Evolutionary conservation across 1,284 basidiomycete genomes (phyloP), one percentile per base, ranked within the genome.

Genomic region (Heterobasidion irregulare): DNA sequence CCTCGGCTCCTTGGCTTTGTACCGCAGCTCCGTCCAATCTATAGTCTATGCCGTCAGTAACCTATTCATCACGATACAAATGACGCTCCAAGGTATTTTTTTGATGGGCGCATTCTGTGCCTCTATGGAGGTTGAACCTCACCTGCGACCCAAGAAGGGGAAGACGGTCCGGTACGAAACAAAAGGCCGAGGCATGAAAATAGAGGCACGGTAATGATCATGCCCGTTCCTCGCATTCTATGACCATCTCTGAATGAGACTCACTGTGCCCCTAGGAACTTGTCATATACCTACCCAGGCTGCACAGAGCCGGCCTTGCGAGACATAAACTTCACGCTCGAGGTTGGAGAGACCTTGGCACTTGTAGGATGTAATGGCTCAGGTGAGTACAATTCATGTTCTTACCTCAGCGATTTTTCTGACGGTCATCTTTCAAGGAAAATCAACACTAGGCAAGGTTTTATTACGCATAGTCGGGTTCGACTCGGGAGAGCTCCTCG

Each of bases 351-450:
- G 70, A 84, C 77, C 26, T 77, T 93, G 50, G 91, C 91, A 8
- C 83, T 94, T 57, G 91, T 94, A 32, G 90, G 90, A 12, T 84
- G 82, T 65, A 89, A 89, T 68, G 86, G 87, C 58, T 89, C 86
- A 62, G 86, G 86, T 81, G 67, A 65, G 77, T 68, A 8, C 16
- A 50, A 47, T 57, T 58, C 19, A 44, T 32, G 13, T 6, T 8
- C 19, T 44, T 19, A 46, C 15, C 5, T 32, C 50, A 36, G 50
- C 33, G 50, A 51, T 45, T 43, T 46, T 53, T 53, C 56, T 63
- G 54, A 48, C 59, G 41, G 56, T 56, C 55, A n/a, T 52, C 43
- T 56, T 13, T 7, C 36, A 59, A 86, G 87, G 87, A 34, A 92
- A 92, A 75, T 88, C 89, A 5, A 93, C 89, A 0, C 79, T 92